Conservation (phyloP, 495 filamentous ascomycete genomes). For the Chaetomium cochliodes region DNA sequence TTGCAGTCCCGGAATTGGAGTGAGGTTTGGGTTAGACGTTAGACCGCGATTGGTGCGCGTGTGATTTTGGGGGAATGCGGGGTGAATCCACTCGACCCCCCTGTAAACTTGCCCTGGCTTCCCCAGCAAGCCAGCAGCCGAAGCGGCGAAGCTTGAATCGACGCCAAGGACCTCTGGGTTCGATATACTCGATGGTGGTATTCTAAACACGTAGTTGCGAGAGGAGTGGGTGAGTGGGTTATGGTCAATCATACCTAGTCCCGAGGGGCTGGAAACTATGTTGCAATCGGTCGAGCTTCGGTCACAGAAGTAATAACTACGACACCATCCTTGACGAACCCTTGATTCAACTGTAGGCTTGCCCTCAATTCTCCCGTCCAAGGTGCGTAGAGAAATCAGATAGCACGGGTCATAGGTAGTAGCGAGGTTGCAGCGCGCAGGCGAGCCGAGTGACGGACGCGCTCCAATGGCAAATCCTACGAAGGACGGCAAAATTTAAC, state of each 20-base stretch:
- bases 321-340: neutral
- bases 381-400: neutral
- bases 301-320: neutral
- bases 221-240: neutral
- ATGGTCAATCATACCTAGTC: neutral
- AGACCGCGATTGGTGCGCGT: conserved; percentile 6
- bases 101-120: neutral
- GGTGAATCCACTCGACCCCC: neutral
- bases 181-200: neutral
- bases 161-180: neutral
- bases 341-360: neutral
- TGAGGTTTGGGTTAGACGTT: neutral
- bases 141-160: conserved; percentile 9
- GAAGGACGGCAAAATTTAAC: neutral
- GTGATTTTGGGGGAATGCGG: conserved; percentile 5
- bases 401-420: neutral
- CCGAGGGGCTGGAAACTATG: neutral
- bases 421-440: conserved; percentile 1
- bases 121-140: too few relatives aligned
- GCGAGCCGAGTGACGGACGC: neutral
- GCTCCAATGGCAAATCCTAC: conserved; percentile 15
- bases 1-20: conserved; percentile 1
- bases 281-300: neutral
- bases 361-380: too few relatives aligned
- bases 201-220: neutral